Evolutionary conservation across 176 grass and related monocot species (phyloP).

Genomic region (Themeda triandra): DNA sequence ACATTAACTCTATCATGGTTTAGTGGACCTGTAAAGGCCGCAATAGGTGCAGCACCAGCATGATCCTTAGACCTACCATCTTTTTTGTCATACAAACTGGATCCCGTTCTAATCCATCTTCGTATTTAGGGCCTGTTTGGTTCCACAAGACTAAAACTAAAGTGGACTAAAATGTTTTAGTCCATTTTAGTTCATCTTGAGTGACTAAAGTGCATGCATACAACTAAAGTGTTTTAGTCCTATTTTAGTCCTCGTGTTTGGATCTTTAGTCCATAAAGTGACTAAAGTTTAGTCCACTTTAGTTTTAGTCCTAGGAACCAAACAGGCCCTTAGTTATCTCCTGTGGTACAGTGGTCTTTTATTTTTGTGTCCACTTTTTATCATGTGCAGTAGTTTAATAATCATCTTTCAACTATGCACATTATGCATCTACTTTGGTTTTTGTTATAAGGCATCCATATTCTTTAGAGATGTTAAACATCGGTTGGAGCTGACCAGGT

Average conservation of each 20-base stretch:
- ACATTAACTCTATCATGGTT: neutral
- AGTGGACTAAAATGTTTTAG: too few species aligned
- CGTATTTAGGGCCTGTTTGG: too few species aligned
- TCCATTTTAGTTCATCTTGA: too few species aligned
- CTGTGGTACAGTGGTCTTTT: neutral
- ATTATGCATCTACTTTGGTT: neutral
- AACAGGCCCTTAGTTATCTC: neutral
- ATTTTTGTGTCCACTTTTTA: neutral
- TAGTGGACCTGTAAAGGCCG: neutral
- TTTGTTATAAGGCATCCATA: slow-evolving; percentile 4
- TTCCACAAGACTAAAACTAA: too few species aligned
- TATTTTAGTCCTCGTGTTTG: too few species aligned
- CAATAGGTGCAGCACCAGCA: neutral
- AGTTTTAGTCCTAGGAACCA: too few species aligned
- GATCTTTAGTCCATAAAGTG: too few species aligned
- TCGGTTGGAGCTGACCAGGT: neutral
- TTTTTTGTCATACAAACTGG: neutral
- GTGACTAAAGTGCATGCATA: too few species aligned
- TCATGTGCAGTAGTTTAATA: neutral
- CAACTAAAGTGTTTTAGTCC: too few species aligned
- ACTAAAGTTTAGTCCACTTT: too few species aligned
- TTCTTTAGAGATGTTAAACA: slow-evolving; percentile 8
- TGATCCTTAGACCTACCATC: neutral
- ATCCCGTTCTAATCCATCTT: neutral
- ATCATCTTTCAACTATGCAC: slow-evolving; percentile 9